Evolutionary conservation across 345 rosid species (phyloP), one percentile per base, ranked within the genome.

Genomic region (Psidium guajava): DNA sequence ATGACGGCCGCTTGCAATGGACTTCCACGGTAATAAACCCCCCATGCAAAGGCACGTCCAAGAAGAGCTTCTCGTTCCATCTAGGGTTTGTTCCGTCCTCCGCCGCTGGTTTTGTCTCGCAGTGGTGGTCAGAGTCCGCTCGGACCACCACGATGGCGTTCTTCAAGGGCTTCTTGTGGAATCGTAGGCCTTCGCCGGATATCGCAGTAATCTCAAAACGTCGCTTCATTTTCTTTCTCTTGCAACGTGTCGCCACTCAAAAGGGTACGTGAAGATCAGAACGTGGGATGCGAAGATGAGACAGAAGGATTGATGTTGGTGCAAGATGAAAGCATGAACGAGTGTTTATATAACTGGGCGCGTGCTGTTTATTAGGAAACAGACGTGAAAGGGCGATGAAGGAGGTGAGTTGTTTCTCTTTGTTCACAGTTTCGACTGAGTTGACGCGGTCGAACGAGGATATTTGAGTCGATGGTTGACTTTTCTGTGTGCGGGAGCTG

Each of bases 171-270:
- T 89, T 93, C 14, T 92, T 52, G 27, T 93, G 81, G 9, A 90
- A 32, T 18, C 87, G 86, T 24, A 95, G 91, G 56, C 91, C 91
- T 86, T 95, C 96, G 18, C 90, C 95, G 2, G 97, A 93, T 32
- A 94, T 88, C 6, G 91, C 22, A 6, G 92, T 91, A 82, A 94
- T 86, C 16, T 83, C 84, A 2, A 83, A 42, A 32, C 42, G 6
- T 27, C 56, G 36, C 42, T 82, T 82, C 77, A 64, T 64, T 2
- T 32, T 64, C 44, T 61, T 16, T 61, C 42, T 64, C 44, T 8
- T 10, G 77, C 77, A 32, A 64, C 6, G 6, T 18, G 44, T 18
- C 6, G 11, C 9, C 77, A 32, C 40, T 0, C 21, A n/a, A n/a
- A n/a, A 64, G 11, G 32, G 77, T 32, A 64, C 77, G 77, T 64